A percentile compares a stretch with the other conserved stretches of the same genome.
phyloP scores from a whole-genome alignment of 805 yeast genomes.

The Yueomyces sinensis region DNA sequence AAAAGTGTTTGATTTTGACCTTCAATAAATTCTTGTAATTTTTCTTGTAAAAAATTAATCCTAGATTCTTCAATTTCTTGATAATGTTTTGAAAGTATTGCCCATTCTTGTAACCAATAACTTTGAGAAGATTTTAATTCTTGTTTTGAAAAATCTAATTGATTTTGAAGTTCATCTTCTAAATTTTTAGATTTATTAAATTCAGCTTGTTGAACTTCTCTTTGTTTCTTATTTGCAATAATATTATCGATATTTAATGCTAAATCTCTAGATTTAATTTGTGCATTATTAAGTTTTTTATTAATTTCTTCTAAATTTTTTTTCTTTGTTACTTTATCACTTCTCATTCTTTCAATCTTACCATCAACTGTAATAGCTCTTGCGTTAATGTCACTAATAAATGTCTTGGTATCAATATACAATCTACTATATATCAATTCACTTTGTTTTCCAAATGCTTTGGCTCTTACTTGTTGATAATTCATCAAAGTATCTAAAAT shows the following conservation, averaged over 20 bases:
- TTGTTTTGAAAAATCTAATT: conserved; percentile 17
- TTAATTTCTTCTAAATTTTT: conserved; percentile 18
- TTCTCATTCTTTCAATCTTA: conserved; percentile 18
- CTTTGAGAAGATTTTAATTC: conserved; percentile 22
- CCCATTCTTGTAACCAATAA: conserved; percentile 24
- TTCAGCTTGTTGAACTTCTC: conserved; percentile 18
- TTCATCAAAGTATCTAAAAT: conserved; percentile 8
- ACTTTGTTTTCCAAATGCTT: conserved; percentile 20
- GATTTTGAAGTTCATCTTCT: conserved; percentile 12
- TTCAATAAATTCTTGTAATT: conserved; percentile 17
- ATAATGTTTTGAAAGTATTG: conserved; percentile 11
- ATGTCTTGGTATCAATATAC: conserved; percentile 15
- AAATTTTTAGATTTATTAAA: conserved; percentile 19
- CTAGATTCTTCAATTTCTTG: conserved; percentile 21
- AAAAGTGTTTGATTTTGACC: conserved; percentile 14
- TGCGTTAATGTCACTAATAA: conserved; percentile 15
- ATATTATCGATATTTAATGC: conserved; percentile 19
- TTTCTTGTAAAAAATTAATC: conserved; percentile 17
- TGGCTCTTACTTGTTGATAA: conserved; percentile 16
- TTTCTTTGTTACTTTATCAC: conserved; percentile 17
- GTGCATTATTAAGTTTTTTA: conserved; percentile 16
- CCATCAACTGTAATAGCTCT: conserved; percentile 17
- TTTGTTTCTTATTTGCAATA: conserved; percentile 16
- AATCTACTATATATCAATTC: conserved; percentile 16
- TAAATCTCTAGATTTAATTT: conserved; percentile 15